phyloP scores from a whole-genome alignment of 1,284 basidiomycete genomes.

The Psilocybe mexicana region DNA sequence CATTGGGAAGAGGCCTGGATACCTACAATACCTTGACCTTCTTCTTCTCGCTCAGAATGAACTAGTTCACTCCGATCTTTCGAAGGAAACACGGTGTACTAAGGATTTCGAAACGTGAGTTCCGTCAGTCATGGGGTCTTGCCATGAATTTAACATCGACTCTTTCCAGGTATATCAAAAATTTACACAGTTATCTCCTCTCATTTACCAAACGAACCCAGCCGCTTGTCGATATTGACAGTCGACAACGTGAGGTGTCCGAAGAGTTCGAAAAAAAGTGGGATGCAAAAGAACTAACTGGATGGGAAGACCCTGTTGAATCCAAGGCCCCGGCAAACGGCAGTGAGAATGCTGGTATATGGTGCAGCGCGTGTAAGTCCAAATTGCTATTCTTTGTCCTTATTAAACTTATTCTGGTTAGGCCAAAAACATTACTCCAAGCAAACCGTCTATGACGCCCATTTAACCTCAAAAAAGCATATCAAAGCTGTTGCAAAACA shows the following conservation, averaged over 20 bases:
- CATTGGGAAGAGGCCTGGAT: slow-evolving; percentile 77
- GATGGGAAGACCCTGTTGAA: slow-evolving; percentile 67
- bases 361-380: slow-evolving; percentile 91
- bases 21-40: slow-evolving; percentile 90
- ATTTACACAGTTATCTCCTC: slow-evolving; percentile 81
- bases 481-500: slow-evolving; percentile 84
- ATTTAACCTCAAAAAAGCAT: slow-evolving; percentile 94
- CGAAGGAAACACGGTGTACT: slow-evolving; percentile 69
- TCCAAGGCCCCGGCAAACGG: slow-evolving; percentile 42
- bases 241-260: slow-evolving; percentile 64
- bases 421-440: slow-evolving; percentile 95
- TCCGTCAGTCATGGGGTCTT: neutral
- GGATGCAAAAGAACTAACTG: slow-evolving; percentile 72
- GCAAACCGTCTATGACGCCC: slow-evolving; percentile 97
- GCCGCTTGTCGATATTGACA: slow-evolving; percentile 83
- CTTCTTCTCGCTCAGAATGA: slow-evolving; percentile 60
- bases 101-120: slow-evolving; percentile 82
- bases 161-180: slow-evolving; percentile 67
- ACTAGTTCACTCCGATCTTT: slow-evolving; percentile 70
- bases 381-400: slow-evolving; percentile 15
- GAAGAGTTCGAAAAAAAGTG: slow-evolving; percentile 79
- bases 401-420: slow-evolving; percentile 30
- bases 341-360: slow-evolving; percentile 69
- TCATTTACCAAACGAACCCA: slow-evolving; percentile 88
- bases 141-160: slow-evolving; percentile 2